Percentiles rank a stretch among this genome's conserved stretches.
Conservation (phyloP, 805 yeast genomes). For the Ogataea saltuana region DNA sequence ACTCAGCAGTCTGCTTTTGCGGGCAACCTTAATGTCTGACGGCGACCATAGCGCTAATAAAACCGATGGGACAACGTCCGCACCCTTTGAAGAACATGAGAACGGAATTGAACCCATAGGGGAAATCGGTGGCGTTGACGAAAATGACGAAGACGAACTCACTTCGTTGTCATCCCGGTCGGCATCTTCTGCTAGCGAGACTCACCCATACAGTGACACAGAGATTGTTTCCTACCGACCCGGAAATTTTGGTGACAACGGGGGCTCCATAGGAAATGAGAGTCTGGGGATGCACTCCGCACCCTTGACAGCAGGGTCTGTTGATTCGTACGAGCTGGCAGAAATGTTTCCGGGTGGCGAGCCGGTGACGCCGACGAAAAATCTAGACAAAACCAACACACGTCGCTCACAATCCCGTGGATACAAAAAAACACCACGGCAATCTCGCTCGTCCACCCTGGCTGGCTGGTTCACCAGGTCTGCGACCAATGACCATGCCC, state of each 20-base stretch:
- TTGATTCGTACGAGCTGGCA: slow-evolving; percentile 2
- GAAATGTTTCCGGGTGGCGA: slow-evolving; percentile 1
- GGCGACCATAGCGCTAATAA: no score
- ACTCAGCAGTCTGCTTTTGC: no score
- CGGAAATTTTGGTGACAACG: background rate
- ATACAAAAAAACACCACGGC: background rate
- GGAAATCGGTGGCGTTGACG: background rate
- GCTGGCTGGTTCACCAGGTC: slow-evolving; percentile 10
- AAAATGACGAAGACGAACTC: background rate
- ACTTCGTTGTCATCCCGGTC: background rate
- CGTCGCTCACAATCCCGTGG: no score
- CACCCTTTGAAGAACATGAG: no score
- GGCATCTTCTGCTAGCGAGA: background rate
- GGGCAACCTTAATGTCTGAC: no score
- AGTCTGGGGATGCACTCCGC: background rate
- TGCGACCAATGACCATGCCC: slow-evolving; percentile 9
- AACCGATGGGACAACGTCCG: no score
- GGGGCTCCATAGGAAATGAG: background rate
- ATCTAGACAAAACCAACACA: background rate
- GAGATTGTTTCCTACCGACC: slow-evolving; percentile 4
- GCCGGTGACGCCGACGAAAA: background rate
- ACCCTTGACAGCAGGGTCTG: background rate
- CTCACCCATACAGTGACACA: background rate
- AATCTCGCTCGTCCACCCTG: slow-evolving; percentile 9
- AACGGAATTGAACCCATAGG: background rate